Evolutionary conservation across 2,329 filamentous ascomycete genomes (phyloP).

Genomic region (Colletotrichum nymphaeae): DNA sequence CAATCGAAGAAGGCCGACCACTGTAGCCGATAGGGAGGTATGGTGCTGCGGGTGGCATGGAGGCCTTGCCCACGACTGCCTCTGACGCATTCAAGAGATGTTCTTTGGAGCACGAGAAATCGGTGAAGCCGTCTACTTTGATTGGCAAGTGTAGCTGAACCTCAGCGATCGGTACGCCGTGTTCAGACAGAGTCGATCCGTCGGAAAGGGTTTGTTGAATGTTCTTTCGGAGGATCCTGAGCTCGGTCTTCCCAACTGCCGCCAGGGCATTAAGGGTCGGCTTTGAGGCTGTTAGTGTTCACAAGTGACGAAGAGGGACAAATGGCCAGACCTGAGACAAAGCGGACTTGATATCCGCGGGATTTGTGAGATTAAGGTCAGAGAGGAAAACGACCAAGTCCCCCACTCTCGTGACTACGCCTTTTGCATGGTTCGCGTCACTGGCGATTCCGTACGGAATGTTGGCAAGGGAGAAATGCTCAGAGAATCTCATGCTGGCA

Average conservation of each 20-base stretch:
- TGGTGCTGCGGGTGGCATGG: slow-evolving; percentile 57
- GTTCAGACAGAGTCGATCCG: not conserved
- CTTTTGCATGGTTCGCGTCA: slow-evolving; percentile 45
- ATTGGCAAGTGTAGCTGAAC: slow-evolving; percentile 64
- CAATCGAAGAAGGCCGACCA: slow-evolving; percentile 65
- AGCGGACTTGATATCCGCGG: slow-evolving; percentile 7
- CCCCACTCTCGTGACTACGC: slow-evolving; percentile 61
- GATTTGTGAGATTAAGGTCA: slow-evolving; percentile 47
- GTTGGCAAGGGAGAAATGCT: slow-evolving; percentile 64
- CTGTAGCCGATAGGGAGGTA: slow-evolving; percentile 64
- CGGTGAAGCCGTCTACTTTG: slow-evolving; percentile 63
- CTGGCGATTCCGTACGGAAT: slow-evolving; percentile 66
- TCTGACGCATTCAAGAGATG: slow-evolving; percentile 63
- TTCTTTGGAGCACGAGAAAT: slow-evolving; percentile 66
- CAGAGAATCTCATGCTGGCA: slow-evolving; percentile 44
- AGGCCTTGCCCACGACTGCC: slow-evolving; percentile 50
- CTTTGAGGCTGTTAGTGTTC: slow-evolving; percentile 44
- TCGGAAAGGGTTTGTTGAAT: slow-evolving; percentile 49
- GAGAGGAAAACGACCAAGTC: slow-evolving; percentile 64
- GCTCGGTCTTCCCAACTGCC: slow-evolving; percentile 51
- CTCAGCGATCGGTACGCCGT: slow-evolving; percentile 31
- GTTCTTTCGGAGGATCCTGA: slow-evolving; percentile 51
- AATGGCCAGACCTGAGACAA: not conserved
- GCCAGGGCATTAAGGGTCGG: slow-evolving; percentile 61
- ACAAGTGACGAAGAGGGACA: slow-evolving; percentile 33